Percentiles rank a stretch among this genome's conserved stretches.
Evolutionary conservation across 768 basidiomycete genomes (phyloP).

Genomic region (Aureoboletus auriporus): DNA sequence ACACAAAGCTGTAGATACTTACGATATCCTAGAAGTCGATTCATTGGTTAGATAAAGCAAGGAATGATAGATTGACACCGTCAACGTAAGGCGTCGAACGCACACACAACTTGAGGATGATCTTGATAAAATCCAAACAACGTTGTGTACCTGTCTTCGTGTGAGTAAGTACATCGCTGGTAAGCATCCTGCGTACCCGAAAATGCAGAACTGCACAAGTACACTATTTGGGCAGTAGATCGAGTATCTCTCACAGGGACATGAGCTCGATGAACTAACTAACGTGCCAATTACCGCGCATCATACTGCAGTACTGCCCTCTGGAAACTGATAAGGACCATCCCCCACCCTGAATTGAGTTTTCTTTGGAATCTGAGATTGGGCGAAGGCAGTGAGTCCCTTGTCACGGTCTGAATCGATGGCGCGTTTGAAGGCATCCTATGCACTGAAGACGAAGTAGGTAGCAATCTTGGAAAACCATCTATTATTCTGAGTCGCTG

Average conservation of each 20-base stretch:
- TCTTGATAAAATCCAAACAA: constrained; percentile 43
- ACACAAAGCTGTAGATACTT: constrained; percentile 5
- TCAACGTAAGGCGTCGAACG: background rate
- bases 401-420: background rate
- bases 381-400: background rate
- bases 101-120: background rate
- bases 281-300: constrained; percentile 20
- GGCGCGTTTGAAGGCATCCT: constrained; percentile 4
- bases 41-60: constrained; percentile 32
- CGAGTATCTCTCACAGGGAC: background rate
- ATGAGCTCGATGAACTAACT: background rate
- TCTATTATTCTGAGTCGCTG: too few relatives aligned
- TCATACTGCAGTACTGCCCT: constrained; percentile 28
- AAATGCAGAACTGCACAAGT: constrained; percentile 31
- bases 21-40: constrained; percentile 36
- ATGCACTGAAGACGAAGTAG: background rate
- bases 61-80: constrained; percentile 34
- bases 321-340: constrained; percentile 17
- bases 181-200: constrained; percentile 28
- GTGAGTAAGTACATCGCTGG: background rate
- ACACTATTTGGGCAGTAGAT: constrained; percentile 15
- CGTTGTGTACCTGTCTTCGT: constrained; percentile 25
- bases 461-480: too few relatives aligned
- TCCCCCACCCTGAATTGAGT: background rate
- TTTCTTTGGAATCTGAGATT: constrained; percentile 1